Percentiles rank a stretch among this genome's conserved stretches.
These are phyloP conservation scores for Brettanomyces bruxellensis DNA, from an alignment of 805 yeast genomes.

Conservation along the genomic window DNA sequence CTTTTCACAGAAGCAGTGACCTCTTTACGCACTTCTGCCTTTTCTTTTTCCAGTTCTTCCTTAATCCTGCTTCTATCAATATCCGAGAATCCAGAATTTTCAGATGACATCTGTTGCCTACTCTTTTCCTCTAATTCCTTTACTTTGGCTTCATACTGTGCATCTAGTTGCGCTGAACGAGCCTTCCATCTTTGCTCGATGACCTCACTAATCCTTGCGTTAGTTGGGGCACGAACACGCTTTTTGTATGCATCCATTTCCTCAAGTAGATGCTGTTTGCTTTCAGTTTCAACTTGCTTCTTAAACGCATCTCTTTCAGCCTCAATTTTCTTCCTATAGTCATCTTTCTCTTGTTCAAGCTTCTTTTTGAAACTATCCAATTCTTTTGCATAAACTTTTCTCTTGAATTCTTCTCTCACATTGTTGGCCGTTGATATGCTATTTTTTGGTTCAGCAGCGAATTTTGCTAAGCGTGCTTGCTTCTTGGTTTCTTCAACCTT, in stretches of 20 bases:
- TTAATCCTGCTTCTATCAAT: conserved; percentile 13
- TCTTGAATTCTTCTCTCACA: conserved; percentile 14
- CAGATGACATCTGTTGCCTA: background rate
- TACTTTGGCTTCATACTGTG: conserved; percentile 16
- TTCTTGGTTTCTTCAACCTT: conserved; percentile 10
- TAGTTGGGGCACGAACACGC: conserved; percentile 29
- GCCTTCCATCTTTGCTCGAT: conserved; percentile 26
- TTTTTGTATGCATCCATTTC: conserved; percentile 24
- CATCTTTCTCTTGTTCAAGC: conserved; percentile 11
- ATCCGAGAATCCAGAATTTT: conserved; percentile 6
- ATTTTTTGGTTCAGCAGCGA: conserved; percentile 5
- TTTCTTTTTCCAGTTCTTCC: conserved; percentile 17
- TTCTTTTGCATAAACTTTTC: conserved; percentile 2
- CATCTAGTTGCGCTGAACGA: conserved; percentile 27
- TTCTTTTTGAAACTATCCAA: background rate
- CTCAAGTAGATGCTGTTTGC: conserved; percentile 23
- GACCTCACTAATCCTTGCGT: conserved; percentile 27
- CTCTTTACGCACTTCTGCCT: conserved; percentile 33
- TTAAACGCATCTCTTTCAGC: conserved; percentile 15
- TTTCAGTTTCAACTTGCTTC: conserved; percentile 18
- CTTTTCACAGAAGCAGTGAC: conserved; percentile 43
- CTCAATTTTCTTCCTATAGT: conserved; percentile 18
- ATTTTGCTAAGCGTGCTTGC: background rate
- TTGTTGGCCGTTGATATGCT: conserved; percentile 10
- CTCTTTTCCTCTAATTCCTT: conserved; percentile 12